These are phyloP conservation scores for Sicyos baderoa DNA, from an alignment of 306 rosid genomes.

Conservation along the genomic window DNA sequence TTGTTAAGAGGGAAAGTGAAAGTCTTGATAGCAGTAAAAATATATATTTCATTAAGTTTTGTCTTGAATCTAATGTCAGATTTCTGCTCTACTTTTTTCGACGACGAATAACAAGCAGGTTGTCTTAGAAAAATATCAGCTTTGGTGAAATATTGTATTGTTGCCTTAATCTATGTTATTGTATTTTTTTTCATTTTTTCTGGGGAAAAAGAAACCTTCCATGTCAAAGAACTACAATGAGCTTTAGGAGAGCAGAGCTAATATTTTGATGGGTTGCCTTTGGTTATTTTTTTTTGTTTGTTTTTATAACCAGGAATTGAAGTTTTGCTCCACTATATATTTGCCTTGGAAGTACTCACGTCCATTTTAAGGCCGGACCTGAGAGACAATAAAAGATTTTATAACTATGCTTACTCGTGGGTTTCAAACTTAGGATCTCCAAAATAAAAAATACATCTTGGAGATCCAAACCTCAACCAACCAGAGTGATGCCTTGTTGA, in stretches of 20 bases:
- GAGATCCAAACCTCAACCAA: too few species aligned
- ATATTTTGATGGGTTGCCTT: background rate
- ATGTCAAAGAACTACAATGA: background rate
- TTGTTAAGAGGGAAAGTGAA: constrained; percentile 9
- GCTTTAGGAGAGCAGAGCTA: background rate
- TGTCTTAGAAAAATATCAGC: background rate
- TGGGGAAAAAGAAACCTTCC: background rate
- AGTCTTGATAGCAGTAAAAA: constrained; percentile 8
- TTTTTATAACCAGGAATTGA: too few species aligned
- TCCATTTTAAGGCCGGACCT: too few species aligned
- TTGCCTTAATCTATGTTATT: background rate
- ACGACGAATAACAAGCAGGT: background rate
- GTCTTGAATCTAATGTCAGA: background rate
- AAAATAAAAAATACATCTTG: too few species aligned
- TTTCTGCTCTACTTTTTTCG: background rate
- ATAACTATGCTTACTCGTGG: too few species aligned
- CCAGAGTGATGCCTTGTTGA: background rate
- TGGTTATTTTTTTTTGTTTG: too few species aligned
- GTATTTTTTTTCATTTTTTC: background rate
- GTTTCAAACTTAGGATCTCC: too few species aligned
- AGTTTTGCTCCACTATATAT: too few species aligned
- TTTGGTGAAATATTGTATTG: background rate
- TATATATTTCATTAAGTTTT: constrained; percentile 3
- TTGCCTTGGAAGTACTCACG: too few species aligned
- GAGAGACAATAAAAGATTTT: too few species aligned